These are phyloP conservation scores for Prosopis cineraria DNA, from an alignment of 306 rosid species.

Conservation along the genomic window DNA sequence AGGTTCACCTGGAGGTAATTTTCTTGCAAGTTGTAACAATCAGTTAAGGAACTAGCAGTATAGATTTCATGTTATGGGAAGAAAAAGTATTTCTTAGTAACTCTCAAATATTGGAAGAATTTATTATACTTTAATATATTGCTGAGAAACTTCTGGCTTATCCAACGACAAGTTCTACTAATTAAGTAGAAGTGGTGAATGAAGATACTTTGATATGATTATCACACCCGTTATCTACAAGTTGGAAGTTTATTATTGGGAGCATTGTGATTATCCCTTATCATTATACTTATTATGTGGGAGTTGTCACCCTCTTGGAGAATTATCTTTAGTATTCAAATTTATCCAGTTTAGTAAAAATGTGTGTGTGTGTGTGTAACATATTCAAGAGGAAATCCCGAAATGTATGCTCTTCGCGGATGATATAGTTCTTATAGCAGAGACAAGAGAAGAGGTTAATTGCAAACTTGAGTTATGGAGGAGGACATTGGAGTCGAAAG, in stretches of 20 bases:
- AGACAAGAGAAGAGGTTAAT: too few relatives aligned
- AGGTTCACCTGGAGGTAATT: conserved; percentile 82
- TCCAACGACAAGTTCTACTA: background rate
- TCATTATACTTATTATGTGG: background rate
- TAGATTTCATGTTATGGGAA: conserved; percentile 8
- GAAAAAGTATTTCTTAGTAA: background rate
- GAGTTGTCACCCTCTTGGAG: background rate
- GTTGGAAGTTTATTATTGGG: background rate
- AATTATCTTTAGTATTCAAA: background rate
- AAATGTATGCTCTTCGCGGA: too few relatives aligned
- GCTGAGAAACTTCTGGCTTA: background rate
- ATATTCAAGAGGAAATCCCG: too few relatives aligned
- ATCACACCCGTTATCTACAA: background rate
- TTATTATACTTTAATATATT: too few relatives aligned
- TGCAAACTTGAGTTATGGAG: too few relatives aligned
- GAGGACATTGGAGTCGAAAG: too few relatives aligned
- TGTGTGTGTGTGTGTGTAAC: too few relatives aligned
- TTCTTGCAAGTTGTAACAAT: conserved; percentile 21
- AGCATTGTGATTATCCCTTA: background rate
- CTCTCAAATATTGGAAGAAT: background rate
- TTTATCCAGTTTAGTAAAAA: background rate
- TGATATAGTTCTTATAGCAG: too few relatives aligned
- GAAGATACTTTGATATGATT: background rate
- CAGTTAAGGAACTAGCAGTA: background rate
- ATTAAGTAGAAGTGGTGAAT: background rate